Percentiles rank a stretch among this genome's conserved stretches.
phyloP scores from a whole-genome alignment of 495 filamentous ascomycete genomes.

The Astrothelium subdiscretum region DNA sequence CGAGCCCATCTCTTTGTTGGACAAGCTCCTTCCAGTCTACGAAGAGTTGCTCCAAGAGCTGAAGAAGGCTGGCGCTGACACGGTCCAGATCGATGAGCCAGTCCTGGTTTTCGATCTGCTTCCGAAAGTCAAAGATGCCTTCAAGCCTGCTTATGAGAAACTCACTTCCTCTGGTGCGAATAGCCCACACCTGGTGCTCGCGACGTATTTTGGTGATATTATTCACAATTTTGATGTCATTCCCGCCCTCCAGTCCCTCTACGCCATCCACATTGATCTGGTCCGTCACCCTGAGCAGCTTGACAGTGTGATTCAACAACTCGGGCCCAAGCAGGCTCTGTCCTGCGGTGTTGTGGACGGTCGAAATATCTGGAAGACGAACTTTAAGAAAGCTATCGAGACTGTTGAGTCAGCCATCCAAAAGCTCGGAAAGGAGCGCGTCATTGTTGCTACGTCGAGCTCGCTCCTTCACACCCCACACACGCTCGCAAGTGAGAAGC shows the following conservation, averaged over 20 bases:
- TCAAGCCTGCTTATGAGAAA: constrained; percentile 94
- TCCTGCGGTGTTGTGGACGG: constrained; percentile 95
- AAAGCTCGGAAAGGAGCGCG: constrained; percentile 88
- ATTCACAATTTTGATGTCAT: constrained; percentile 95
- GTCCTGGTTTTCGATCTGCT: constrained; percentile 86
- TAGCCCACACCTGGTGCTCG: constrained; percentile 69
- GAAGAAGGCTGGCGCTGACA: constrained; percentile 89
- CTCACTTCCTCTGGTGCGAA: constrained; percentile 60
- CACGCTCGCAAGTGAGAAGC: constrained; percentile 96
- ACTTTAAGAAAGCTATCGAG: constrained; percentile 84
- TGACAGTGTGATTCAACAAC: constrained; percentile 57
- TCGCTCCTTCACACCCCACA: constrained; percentile 96
- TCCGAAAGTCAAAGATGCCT: constrained; percentile 80
- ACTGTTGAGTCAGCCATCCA: constrained; percentile 77
- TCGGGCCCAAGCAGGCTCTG: constrained; percentile 76
- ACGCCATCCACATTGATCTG: constrained; percentile 87
- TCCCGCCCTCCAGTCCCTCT: constrained; percentile 50
- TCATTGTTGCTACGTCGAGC: constrained; percentile 91
- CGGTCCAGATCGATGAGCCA: constrained; percentile 96
- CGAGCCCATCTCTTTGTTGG: constrained; percentile 81
- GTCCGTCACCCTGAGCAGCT: constrained; percentile 97
- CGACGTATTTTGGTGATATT: constrained; percentile 98
- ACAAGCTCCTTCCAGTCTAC: constrained; percentile 85
- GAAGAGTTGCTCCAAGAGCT: constrained; percentile 79
- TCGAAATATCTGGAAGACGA: constrained; percentile 99